phyloP scores from a whole-genome alignment of 2,329 filamentous ascomycete genomes.

The Arthrocladium fulminans region DNA sequence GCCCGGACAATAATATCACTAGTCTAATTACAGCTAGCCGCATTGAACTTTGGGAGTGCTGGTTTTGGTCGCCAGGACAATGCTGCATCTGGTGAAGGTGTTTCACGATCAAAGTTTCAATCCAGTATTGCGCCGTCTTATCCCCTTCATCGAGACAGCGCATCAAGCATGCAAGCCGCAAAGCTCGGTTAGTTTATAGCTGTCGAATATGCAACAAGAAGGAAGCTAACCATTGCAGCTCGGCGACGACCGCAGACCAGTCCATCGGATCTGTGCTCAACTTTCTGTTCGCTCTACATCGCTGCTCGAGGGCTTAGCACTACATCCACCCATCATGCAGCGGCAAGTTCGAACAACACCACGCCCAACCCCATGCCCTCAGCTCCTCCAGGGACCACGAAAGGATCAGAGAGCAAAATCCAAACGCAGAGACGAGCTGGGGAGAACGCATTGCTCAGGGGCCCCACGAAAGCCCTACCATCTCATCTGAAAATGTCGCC shows the following conservation, averaged over 20 bases:
- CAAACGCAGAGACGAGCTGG: neutral
- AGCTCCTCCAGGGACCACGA: slow-evolving; percentile 1
- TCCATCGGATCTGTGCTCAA: slow-evolving; percentile 4
- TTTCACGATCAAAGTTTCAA: too few species aligned
- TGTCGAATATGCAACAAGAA: neutral
- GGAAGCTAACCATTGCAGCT: neutral
- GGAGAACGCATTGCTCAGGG: neutral
- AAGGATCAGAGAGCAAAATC: neutral
- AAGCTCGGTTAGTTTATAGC: neutral
- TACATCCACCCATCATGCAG: slow-evolving; percentile 1
- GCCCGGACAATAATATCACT: too few species aligned
- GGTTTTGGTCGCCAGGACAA: too few species aligned
- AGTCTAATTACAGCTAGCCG: too few species aligned
- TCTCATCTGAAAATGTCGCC: neutral
- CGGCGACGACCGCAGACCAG: neutral
- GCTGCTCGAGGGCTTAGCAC: slow-evolving; percentile 5
- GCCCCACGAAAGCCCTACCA: neutral
- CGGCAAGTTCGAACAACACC: slow-evolving; percentile 6
- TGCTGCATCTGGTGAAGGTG: too few species aligned
- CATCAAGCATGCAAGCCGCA: neutral
- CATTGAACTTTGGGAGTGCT: too few species aligned
- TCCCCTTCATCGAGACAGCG: neutral
- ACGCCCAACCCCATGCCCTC: slow-evolving; percentile 7
- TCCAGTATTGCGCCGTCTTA: neutral
- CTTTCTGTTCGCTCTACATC: slow-evolving; percentile 8